These are phyloP conservation scores for Medicago truncatula DNA, from an alignment of 306 rosid species.

Conservation along the genomic window DNA sequence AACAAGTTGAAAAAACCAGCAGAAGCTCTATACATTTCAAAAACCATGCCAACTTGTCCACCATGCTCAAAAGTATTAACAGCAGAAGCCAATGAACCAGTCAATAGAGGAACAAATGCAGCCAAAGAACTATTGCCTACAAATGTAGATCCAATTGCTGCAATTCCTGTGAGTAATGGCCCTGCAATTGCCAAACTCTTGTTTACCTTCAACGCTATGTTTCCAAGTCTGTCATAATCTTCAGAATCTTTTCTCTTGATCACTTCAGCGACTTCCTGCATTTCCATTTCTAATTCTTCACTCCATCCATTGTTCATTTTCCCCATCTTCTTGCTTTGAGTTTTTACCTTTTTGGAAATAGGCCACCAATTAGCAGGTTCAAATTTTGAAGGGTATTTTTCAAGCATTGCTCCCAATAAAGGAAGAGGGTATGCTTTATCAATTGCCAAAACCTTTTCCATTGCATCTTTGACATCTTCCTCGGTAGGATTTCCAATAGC, in stretches of 20 bases:
- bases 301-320: conserved; percentile 57
- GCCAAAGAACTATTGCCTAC: conserved; percentile 46
- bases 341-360: not conserved
- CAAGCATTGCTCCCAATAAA: too few relatives aligned
- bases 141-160: conserved; percentile 61
- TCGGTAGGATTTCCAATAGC: too few relatives aligned
- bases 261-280: conserved; percentile 62
- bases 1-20: conserved; percentile 60
- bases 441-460: too few relatives aligned
- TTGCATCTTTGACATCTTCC: too few relatives aligned
- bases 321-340: not conserved
- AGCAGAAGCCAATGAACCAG: conserved; percentile 61
- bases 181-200: conserved; percentile 68
- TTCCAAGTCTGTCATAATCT: conserved; percentile 79
- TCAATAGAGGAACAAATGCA: conserved; percentile 49
- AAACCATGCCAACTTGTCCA: conserved; percentile 76
- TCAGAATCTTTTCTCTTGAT: conserved; percentile 61
- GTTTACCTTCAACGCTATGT: conserved; percentile 60
- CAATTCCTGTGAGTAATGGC: conserved; percentile 71
- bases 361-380: conserved; percentile 38
- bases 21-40: conserved; percentile 68
- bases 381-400: too few relatives aligned
- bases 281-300: conserved; percentile 54
- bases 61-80: conserved; percentile 68
- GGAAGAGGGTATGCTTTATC: too few relatives aligned